These are phyloP conservation scores for Hypoxylon sp. DNA, from an alignment of 2,329 filamentous ascomycete genomes.

Conservation along the genomic window DNA sequence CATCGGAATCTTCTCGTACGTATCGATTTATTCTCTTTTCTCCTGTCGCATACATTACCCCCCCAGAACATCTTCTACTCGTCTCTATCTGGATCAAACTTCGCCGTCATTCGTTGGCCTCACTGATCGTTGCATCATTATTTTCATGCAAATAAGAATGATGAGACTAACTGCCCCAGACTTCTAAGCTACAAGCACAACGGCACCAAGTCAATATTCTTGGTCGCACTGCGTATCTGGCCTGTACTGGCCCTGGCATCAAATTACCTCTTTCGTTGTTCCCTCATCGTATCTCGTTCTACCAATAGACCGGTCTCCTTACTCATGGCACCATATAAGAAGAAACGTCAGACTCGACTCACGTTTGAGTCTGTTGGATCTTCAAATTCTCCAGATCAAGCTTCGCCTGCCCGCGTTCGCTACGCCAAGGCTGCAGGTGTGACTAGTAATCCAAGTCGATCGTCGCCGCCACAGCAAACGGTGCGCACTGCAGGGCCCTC, in stretches of 20 bases:
- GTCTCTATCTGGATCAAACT: background rate
- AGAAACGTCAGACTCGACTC: slow-evolving; percentile 49
- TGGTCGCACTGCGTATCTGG: background rate
- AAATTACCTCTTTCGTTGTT: slow-evolving; percentile 1
- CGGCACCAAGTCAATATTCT: background rate
- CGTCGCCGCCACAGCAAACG: slow-evolving; percentile 16
- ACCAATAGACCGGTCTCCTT: background rate
- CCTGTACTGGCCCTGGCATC: background rate
- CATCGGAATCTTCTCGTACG: background rate
- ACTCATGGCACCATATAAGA: slow-evolving; percentile 43
- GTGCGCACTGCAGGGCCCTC: slow-evolving; percentile 15
- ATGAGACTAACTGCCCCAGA: background rate
- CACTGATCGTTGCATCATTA: background rate
- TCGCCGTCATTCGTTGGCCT: background rate
- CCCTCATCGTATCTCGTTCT: background rate
- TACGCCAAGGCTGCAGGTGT: slow-evolving; percentile 41
- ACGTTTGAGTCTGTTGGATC: slow-evolving; percentile 50
- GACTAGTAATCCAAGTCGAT: slow-evolving; percentile 32
- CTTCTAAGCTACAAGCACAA: background rate
- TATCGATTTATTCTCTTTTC: background rate
- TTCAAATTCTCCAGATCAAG: slow-evolving; percentile 41
- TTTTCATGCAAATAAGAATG: background rate
- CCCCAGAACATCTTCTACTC: background rate
- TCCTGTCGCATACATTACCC: background rate
- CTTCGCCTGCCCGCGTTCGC: slow-evolving; percentile 49